Conservation (phyloP, 2,329 filamentous ascomycete genomes). For the Phialophora verrucosa region DNA sequence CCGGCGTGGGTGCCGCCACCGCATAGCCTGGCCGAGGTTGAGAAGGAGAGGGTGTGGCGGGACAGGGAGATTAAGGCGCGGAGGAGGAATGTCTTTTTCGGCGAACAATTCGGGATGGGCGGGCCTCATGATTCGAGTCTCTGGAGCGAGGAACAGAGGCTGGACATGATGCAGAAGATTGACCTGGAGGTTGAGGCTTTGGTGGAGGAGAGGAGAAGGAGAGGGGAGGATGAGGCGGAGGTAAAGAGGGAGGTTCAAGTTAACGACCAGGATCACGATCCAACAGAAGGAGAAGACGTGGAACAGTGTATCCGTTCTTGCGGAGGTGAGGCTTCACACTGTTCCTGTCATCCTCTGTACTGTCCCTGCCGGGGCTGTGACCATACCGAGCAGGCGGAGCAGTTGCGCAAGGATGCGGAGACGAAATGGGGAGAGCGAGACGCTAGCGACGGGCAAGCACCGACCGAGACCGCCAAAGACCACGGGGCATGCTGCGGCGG, state of each 20-base stretch:
- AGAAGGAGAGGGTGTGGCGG: neutral
- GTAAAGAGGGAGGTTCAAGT: neutral
- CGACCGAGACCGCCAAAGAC: neutral
- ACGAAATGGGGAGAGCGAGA: slow-evolving; percentile 9
- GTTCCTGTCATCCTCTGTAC: slow-evolving; percentile 17
- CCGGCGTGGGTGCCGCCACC: neutral
- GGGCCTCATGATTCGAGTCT: neutral
- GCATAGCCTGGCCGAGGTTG: neutral
- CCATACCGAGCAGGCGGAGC: slow-evolving; percentile 15
- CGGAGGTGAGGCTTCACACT: slow-evolving; percentile 5
- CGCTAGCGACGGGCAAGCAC: neutral
- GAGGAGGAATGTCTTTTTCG: neutral
- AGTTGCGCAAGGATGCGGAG: neutral
- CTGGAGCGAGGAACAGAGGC: neutral
- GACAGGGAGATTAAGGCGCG: neutral
- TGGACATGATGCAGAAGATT: neutral
- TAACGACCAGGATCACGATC: neutral
- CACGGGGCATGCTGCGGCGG: slow-evolving; percentile 6
- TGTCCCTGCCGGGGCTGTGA: slow-evolving; percentile 20
- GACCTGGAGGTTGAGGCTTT: slow-evolving; percentile 1
- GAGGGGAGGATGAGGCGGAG: neutral
- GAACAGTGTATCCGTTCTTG: slow-evolving; percentile 12
- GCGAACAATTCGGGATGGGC: neutral
- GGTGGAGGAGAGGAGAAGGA: neutral
- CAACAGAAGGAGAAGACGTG: neutral